Base-by-base conservation (phyloP, 805 yeast genomes). In the Teunomyces kruisii region DNA sequence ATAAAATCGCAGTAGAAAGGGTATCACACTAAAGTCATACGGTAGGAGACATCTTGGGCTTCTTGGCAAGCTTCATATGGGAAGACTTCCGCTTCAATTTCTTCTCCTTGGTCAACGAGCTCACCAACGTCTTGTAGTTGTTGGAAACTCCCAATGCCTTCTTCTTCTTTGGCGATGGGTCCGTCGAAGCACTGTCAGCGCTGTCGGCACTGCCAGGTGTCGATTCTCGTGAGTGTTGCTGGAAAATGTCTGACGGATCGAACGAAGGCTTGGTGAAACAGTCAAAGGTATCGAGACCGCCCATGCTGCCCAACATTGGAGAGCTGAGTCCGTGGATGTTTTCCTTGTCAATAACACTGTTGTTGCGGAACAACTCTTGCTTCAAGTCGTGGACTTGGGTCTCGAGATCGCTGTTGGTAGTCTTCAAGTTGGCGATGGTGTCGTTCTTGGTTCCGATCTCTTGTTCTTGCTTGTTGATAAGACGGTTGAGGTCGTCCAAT, bases 91-190 rank as follows among this genome's bases (percentile, higher is more conserved):
- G 45, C 35, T 42, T 40, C 19, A 17, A 19, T 29, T 48, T 45
- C 51, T 48, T 50, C 30, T 45, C 53, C 38, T 50, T 45, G 39
- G 44, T 17, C 46, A 45, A 40, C 22, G 47, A 33, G 26, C 30
- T 45, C 19, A 46, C 46, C 24, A 48, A 24, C 13, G 44, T 39
- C 37, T 43, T 44, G 49, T 47, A 47, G 36, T 49, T 44, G 24
- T 40, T 42, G 37, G 49, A 32, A 17, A 46, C 45, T 12, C 44
- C 32, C 44, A 47, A 45, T 6, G 43, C 28, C 24, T 40, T 35
- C 31, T 32, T 44, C 30, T 36, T 38, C 31, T 28, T 26, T 10
- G 44, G 40, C 10, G 43, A 40, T 12, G 41, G 30, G 12, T 17
- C 22, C 12, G 27, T 16, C 14, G 41, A 30, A 9, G 17, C 14